These are phyloP conservation scores for Tieghemostelium lacteum DNA, from an alignment of 78 protist species.

Conservation along the genomic window DNA sequence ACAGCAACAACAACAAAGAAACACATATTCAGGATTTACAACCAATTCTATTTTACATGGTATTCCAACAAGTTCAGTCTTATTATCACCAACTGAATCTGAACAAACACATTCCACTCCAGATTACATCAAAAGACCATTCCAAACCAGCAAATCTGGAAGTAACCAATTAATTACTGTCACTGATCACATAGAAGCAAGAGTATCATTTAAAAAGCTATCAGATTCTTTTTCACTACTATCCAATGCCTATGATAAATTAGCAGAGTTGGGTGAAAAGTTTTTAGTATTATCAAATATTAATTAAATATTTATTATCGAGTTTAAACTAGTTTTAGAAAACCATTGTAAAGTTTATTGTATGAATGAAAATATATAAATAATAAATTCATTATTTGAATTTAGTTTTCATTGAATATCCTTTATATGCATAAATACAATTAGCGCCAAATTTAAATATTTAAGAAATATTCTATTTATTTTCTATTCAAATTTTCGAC, in stretches of 20 bases:
- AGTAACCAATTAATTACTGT: constrained; percentile 52
- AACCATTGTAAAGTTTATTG: no score
- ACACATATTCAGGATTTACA: not conserved
- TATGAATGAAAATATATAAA: no score
- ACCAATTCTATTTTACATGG: not conserved
- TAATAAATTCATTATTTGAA: no score
- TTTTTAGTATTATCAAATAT: constrained; percentile 52
- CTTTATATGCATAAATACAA: no score
- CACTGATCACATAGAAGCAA: constrained; percentile 37
- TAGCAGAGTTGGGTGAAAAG: constrained; percentile 62
- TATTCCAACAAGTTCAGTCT: not conserved
- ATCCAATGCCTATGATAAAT: constrained; percentile 57
- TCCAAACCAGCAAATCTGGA: constrained; percentile 52
- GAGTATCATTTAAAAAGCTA: constrained; percentile 30
- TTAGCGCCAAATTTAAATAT: no score
- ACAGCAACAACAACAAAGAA: constrained; percentile 9
- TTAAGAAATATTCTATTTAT: no score
- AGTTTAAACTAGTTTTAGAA: no score
- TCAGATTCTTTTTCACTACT: constrained; percentile 44
- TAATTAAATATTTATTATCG: no score
- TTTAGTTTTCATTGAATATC: no score
- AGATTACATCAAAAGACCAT: constrained; percentile 17
- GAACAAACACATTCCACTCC: not conserved
- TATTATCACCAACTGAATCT: not conserved
- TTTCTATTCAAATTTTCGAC: no score